Percentiles rank a stretch among this genome's conserved stretches.
These are phyloP conservation scores for Globisporangium alternatum DNA, from an alignment of 352 stramenopile species.

Conservation along the genomic window DNA sequence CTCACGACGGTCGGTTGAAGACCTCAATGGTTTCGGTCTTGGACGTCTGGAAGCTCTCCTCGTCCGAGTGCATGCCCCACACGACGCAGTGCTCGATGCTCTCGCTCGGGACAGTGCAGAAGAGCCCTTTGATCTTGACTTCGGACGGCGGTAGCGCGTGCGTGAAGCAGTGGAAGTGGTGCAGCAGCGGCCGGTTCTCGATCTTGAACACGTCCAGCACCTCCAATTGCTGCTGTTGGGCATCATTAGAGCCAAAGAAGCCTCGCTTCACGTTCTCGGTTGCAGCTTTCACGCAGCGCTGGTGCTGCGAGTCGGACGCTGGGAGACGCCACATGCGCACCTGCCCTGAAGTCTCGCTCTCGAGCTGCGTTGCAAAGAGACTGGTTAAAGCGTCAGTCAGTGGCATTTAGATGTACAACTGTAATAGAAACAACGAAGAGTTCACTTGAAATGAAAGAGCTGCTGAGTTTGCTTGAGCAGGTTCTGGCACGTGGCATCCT, in stretches of 20 bases:
- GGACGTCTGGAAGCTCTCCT: constrained; percentile 3
- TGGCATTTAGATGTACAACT: not conserved
- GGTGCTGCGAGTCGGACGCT: constrained; percentile 43
- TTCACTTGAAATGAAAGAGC: constrained; percentile 47
- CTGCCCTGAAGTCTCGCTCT: constrained; percentile 56
- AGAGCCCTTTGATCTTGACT: constrained; percentile 75
- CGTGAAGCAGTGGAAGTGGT: constrained; percentile 54
- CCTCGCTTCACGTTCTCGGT: constrained; percentile 65
- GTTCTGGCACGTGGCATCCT: constrained; percentile 28
- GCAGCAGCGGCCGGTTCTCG: constrained; percentile 60
- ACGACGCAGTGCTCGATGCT: constrained; percentile 58
- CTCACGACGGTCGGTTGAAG: constrained; percentile 36
- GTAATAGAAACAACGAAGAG: not conserved
- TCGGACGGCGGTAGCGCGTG: constrained; percentile 12
- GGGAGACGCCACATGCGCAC: constrained; percentile 50
- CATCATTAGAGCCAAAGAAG: constrained; percentile 29
- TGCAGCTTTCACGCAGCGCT: constrained; percentile 60
- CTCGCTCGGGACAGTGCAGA: constrained; percentile 54
- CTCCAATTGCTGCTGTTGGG: constrained; percentile 24
- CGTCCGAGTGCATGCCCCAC: constrained; percentile 49
- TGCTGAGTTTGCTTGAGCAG: constrained; percentile 33
- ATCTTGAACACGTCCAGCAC: constrained; percentile 82
- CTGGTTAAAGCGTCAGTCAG: constrained; percentile 12
- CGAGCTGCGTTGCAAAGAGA: constrained; percentile 59
- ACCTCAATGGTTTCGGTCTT: constrained; percentile 19